A percentile compares a stretch with the other conserved stretches of the same genome.
phyloP scores from a whole-genome alignment of 805 yeast genomes.

The Cyberlindnera maclurae region DNA sequence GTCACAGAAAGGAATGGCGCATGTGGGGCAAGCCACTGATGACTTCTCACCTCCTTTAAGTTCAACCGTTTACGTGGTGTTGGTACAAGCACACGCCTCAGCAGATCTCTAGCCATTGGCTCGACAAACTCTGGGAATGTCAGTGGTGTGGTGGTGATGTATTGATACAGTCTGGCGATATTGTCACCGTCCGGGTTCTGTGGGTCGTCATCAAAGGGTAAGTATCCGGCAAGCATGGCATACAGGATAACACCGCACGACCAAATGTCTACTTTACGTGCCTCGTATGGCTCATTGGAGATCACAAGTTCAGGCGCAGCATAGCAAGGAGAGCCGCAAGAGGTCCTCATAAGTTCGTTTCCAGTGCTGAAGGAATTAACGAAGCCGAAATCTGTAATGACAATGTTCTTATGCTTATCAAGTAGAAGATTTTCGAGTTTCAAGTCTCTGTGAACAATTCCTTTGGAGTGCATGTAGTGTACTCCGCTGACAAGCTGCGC shows the following conservation, averaged over 20 bases:
- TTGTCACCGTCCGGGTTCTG: slow-evolving; percentile 94
- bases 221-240: slow-evolving; percentile 95
- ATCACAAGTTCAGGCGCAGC: slow-evolving; percentile 97
- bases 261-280: slow-evolving; percentile 94
- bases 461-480: slow-evolving; percentile 68
- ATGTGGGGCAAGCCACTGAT: slow-evolving; percentile 86
- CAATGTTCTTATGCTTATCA: slow-evolving; percentile 51
- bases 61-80: slow-evolving; percentile 74
- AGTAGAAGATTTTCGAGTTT: slow-evolving; percentile 66
- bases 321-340: slow-evolving; percentile 97
- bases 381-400: slow-evolving; percentile 76
- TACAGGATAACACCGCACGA: slow-evolving; percentile 91
- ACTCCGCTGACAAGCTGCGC: slow-evolving; percentile 94
- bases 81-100: slow-evolving; percentile 77
- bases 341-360: slow-evolving; percentile 82
- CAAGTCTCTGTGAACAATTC: slow-evolving; percentile 65
- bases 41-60: slow-evolving; percentile 65
- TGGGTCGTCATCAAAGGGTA: slow-evolving; percentile 97
- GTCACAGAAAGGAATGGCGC: slow-evolving; percentile 74
- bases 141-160: slow-evolving; percentile 84
- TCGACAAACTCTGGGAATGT: slow-evolving; percentile 93
- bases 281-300: slow-evolving; percentile 80
- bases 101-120: slow-evolving; percentile 84
- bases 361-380: slow-evolving; percentile 67
- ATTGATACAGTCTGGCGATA: slow-evolving; percentile 82